Base-by-base conservation (phyloP, 2,329 filamentous ascomycete genomes). In the Malbranchea zuffiana region DNA sequence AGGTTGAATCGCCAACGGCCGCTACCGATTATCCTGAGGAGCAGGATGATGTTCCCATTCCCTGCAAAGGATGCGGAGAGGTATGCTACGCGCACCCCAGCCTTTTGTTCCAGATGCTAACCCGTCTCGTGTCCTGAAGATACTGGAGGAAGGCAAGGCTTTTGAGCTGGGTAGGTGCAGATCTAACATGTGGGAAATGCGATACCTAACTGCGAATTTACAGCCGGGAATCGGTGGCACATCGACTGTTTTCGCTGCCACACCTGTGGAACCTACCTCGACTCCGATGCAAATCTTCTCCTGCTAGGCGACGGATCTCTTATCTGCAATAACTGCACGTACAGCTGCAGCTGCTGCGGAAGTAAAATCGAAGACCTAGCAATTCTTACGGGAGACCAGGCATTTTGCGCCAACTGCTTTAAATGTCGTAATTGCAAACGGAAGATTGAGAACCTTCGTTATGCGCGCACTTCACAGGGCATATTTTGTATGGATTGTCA, bases 401-500 rank as follows among this genome's bases (percentile, higher is more conserved):
- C 90, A 29, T 98, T 95, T 59, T 98, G 90, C 63, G 86, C 87
- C 28, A 88, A 84, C 40, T 98, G 90, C 65, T 98, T 98, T 66
- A 77, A 87, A 52, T 98, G 90, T 65, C 75, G 90, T 51, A 98
- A 96, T 60, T 98, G 90, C 71, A 98, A 96, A 68, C 78, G 83
- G 57, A 95, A 95, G 68, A 98, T 98, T 43, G 90, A 98, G 62
- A 98, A 98, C 58, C 70, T 98, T 46, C 80, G 88, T 58, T 98
- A 96, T 75, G 90, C 90, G 37, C 78, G 90, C 54, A 98, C 90
- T 1, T 95, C 88, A 5, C 90, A 96, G 61, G 90, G 90, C 43
- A 98, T 98, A 50, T 96, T 98, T 57, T 98, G 90, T 66, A 98
- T 98, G 90, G 86, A 80, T 54, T 98, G 90, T 58, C 90, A 98